Evolutionary conservation across 2,329 filamentous ascomycete species (phyloP).

Genomic region (Fusarium praegraminearum): DNA sequence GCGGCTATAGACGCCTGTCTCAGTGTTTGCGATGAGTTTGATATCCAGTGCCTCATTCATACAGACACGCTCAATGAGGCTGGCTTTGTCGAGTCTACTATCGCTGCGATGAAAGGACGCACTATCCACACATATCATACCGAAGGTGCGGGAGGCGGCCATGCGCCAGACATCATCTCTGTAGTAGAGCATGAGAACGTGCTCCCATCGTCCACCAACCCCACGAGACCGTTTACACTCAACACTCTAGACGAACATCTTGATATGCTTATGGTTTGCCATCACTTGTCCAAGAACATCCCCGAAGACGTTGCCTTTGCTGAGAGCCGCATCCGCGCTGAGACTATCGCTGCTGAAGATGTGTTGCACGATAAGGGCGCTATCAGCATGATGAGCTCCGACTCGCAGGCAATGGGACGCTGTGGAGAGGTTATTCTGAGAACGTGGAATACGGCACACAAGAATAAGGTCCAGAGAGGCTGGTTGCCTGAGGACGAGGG

Average conservation of each 20-base stretch:
- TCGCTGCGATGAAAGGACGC: constrained; percentile 84
- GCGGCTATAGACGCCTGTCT: constrained; percentile 91
- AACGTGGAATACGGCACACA: constrained; percentile 97
- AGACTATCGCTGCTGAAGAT: constrained; percentile 97
- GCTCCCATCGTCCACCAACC: constrained; percentile 90
- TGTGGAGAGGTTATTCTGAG: constrained; percentile 93
- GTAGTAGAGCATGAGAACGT: constrained; percentile 92
- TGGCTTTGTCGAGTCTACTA: constrained; percentile 94
- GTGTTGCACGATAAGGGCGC: constrained; percentile 94
- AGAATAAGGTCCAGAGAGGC: constrained; percentile 92
- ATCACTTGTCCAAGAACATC: constrained; percentile 91
- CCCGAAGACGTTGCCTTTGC: constrained; percentile 97
- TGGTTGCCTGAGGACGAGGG: constrained; percentile 80
- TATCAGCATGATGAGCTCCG: constrained; percentile 97
- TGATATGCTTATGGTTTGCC: constrained; percentile 99
- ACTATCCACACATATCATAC: constrained; percentile 98
- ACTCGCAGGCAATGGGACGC: constrained; percentile 96
- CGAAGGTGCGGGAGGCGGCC: constrained; percentile 92
- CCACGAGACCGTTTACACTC: constrained; percentile 87
- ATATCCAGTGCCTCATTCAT: constrained; percentile 94
- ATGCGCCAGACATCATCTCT: constrained; percentile 95
- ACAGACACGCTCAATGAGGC: constrained; percentile 97
- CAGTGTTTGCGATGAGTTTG: constrained; percentile 86
- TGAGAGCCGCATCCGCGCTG: constrained; percentile 91
- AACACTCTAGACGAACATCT: constrained; percentile 97